These are phyloP conservation scores for Linum lewisii DNA, from an alignment of 345 rosid genomes.

Conservation along the genomic window DNA sequence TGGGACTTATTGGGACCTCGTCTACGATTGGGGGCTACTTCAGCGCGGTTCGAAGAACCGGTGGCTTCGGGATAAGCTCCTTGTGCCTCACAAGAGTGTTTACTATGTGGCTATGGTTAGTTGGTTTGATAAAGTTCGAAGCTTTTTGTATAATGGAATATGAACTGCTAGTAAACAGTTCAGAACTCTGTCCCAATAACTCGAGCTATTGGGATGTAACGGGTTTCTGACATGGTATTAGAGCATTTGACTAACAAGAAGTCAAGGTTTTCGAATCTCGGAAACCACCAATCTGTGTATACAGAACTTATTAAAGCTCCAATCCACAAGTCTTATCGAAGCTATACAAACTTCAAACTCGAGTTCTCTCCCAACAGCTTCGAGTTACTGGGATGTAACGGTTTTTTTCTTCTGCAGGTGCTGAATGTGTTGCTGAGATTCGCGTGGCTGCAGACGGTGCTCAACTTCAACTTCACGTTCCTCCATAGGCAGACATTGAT, in stretches of 20 bases:
- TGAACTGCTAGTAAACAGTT: too few species aligned
- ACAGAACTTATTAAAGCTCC: too few species aligned
- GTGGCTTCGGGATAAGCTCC: constrained; percentile 66
- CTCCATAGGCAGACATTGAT: constrained; percentile 31
- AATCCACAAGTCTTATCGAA: too few species aligned
- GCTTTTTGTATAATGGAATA: too few species aligned
- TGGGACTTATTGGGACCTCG: constrained; percentile 64
- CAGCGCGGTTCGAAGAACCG: constrained; percentile 35
- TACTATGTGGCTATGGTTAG: constrained; percentile 56
- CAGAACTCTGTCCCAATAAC: too few species aligned
- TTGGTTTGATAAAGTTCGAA: background rate
- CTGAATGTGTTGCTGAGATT: constrained; percentile 45
- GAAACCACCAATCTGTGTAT: too few species aligned
- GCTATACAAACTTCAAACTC: too few species aligned
- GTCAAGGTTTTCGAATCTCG: too few species aligned
- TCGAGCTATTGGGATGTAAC: too few species aligned
- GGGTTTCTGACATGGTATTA: too few species aligned
- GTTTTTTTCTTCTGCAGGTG: constrained; percentile 32
- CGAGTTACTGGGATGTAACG: background rate
- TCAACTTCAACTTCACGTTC: constrained; percentile 19
- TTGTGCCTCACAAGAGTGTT: constrained; percentile 32
- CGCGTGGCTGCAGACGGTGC: constrained; percentile 61
- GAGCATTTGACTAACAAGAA: too few species aligned
- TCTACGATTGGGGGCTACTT: constrained; percentile 65
- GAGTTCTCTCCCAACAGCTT: background rate